A percentile compares a stretch with the other conserved stretches of the same genome.
Conservation (phyloP, 192 early-diverging fungal genomes). For the Backusella parvicylindrica region DNA sequence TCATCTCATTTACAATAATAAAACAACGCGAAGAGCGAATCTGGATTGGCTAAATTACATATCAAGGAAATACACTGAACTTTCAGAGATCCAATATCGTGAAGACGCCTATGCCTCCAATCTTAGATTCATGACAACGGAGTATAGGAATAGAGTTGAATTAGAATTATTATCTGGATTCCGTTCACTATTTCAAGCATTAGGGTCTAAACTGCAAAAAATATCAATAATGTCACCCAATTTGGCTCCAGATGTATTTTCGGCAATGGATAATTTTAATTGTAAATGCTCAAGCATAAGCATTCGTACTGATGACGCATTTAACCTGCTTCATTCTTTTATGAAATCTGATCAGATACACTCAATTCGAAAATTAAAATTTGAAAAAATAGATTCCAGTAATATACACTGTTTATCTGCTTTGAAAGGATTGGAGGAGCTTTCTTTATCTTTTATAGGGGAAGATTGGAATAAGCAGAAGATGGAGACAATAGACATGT, state of each 20-base stretch:
- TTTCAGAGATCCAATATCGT: background rate
- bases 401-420: background rate
- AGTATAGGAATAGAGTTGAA: background rate
- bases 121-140: background rate
- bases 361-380: background rate
- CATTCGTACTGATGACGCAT: background rate
- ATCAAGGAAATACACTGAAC: background rate
- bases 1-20: background rate
- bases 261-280: background rate
- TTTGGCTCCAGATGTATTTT: background rate
- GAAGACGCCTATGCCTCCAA: background rate
- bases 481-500: background rate
- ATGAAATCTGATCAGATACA: background rate
- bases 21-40: background rate
- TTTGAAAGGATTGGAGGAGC: background rate
- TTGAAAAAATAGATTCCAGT: background rate
- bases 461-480: background rate
- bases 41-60: background rate
- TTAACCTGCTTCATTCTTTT: background rate
- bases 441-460: background rate
- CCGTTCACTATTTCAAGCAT: background rate
- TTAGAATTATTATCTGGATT: background rate
- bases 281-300: background rate
- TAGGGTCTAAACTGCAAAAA: background rate
- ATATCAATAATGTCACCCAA: background rate